These are phyloP conservation scores for Rhizophora apiculata DNA, from an alignment of 345 rosid species.

Conservation along the genomic window DNA sequence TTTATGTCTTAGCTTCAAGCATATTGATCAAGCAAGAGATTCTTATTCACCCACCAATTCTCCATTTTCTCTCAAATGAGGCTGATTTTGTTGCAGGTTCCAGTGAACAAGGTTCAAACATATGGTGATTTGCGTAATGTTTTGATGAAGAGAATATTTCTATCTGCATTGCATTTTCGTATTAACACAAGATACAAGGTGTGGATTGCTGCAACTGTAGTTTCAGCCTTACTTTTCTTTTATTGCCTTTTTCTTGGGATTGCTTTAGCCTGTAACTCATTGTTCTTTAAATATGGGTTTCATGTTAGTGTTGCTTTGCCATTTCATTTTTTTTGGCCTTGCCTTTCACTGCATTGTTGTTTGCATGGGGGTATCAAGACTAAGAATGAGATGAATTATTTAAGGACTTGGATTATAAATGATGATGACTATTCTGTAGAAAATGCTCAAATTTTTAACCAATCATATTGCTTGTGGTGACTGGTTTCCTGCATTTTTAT, in stretches of 20 bases:
- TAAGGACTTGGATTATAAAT: not conserved
- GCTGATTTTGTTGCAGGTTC: conserved; percentile 62
- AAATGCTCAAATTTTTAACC: not conserved
- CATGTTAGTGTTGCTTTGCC: not conserved
- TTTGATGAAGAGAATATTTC: conserved; percentile 96
- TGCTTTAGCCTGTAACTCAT: not conserved
- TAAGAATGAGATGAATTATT: not conserved
- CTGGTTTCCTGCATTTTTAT: not conserved
- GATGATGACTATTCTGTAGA: not conserved
- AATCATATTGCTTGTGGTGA: not conserved
- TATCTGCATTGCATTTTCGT: conserved; percentile 97
- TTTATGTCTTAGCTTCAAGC: not conserved
- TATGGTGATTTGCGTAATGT: conserved; percentile 90
- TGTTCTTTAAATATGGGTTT: not conserved
- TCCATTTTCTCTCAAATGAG: not conserved
- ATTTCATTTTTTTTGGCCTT: not conserved
- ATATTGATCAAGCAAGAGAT: not conserved
- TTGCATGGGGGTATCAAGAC: not conserved
- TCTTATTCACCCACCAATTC: not conserved
- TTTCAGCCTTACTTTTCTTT: not conserved
- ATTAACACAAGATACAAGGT: conserved; percentile 99
- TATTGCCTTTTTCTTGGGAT: not conserved
- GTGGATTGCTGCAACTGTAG: conserved; percentile 8
- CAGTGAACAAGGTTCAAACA: conserved; percentile 80
- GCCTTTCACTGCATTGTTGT: not conserved